Percentiles rank a stretch among this genome's conserved stretches.
These are phyloP conservation scores for Sequoiadendron giganteum DNA, from an alignment of 75 land plant species.

Conservation along the genomic window DNA sequence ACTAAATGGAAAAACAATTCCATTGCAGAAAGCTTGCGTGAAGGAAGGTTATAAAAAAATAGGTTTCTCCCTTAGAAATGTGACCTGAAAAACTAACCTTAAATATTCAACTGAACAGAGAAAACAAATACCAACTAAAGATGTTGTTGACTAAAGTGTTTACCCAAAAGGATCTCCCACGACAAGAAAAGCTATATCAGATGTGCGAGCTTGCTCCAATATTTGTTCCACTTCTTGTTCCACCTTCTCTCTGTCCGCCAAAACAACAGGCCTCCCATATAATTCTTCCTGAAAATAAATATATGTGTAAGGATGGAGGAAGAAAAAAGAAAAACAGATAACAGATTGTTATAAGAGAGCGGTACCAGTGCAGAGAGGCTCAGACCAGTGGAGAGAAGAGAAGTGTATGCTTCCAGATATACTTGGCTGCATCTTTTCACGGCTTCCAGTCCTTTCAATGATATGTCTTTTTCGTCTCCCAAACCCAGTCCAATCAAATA, in stretches of 20 bases:
- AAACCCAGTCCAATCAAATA: constrained; percentile 87
- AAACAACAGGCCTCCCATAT: constrained; percentile 74
- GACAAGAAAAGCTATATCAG: constrained; percentile 90
- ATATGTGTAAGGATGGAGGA: neutral
- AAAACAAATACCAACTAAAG: neutral
- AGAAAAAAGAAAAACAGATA: neutral
- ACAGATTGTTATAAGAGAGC: constrained; percentile 32
- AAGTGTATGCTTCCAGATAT: constrained; percentile 94
- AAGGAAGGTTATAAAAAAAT: too few species aligned
- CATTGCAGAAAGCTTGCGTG: too few species aligned
- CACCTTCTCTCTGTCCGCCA: constrained; percentile 94
- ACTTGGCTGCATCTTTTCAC: constrained; percentile 58
- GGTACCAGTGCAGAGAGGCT: neutral
- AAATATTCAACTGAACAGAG: neutral
- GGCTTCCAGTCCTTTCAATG: constrained; percentile 76
- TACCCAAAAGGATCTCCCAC: constrained; percentile 99
- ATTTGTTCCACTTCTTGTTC: constrained; percentile 84
- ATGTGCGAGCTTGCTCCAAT: constrained; percentile 54
- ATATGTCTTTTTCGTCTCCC: constrained; percentile 92
- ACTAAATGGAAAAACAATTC: too few species aligned
- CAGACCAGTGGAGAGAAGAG: constrained; percentile 84
- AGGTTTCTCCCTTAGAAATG: too few species aligned
- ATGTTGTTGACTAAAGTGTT: neutral
- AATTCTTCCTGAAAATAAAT: constrained; percentile 63
- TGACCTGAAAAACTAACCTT: too few species aligned